Percentiles rank a stretch among this genome's conserved stretches.
Evolutionary conservation across 2,329 filamentous ascomycete species (phyloP).

Genomic region (Pyricularia sp.): DNA sequence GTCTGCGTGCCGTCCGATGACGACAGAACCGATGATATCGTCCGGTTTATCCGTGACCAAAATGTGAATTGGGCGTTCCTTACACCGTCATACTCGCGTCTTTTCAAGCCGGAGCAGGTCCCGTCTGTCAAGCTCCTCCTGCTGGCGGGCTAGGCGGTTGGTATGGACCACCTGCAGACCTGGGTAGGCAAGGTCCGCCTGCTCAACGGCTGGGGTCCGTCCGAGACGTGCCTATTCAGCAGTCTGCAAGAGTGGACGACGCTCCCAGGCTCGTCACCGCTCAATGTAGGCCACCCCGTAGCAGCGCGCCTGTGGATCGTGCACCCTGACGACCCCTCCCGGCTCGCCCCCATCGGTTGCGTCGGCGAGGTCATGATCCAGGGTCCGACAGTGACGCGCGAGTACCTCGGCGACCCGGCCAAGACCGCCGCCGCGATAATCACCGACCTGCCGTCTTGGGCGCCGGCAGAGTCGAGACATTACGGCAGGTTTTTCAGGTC

Average conservation of each 20-base stretch:
- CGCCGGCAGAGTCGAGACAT: background rate
- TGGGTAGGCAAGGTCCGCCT: constrained; percentile 12
- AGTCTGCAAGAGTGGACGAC: constrained; percentile 12
- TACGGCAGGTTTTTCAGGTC: background rate
- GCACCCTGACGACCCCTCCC: constrained; percentile 12
- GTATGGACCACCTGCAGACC: constrained; percentile 9
- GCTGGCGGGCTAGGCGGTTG: constrained; percentile 15
- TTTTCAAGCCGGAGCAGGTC: constrained; percentile 20
- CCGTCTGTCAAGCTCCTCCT: constrained; percentile 24
- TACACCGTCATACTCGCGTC: constrained; percentile 15
- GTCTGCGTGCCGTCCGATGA: constrained; percentile 26
- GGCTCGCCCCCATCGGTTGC: background rate
- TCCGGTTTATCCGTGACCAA: constrained; percentile 14
- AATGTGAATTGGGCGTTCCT: constrained; percentile 14
- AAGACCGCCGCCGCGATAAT: constrained; percentile 2
- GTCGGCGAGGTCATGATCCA: background rate
- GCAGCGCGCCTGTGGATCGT: constrained; percentile 18
- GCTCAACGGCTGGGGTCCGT: constrained; percentile 13
- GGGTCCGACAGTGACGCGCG: background rate
- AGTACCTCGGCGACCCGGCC: background rate
- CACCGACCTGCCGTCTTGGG: background rate
- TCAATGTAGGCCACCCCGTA: constrained; percentile 7
- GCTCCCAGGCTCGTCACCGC: constrained; percentile 11
- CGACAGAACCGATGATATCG: constrained; percentile 23
- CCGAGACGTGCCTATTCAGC: constrained; percentile 19